phyloP scores from a whole-genome alignment of 208 protist genomes.

The Trypanosoma boissoni region DNA sequence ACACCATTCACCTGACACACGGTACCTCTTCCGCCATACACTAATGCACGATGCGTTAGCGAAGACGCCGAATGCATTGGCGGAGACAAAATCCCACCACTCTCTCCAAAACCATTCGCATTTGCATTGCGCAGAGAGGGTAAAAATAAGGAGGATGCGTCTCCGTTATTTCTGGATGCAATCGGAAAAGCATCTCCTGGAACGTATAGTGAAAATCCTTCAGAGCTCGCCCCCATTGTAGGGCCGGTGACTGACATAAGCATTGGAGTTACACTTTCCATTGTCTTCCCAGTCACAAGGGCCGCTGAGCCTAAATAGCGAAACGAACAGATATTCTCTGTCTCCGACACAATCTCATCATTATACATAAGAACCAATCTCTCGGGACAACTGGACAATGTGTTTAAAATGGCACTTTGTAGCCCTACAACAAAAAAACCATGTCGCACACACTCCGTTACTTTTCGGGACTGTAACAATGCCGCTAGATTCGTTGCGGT shows the following conservation, averaged over 20 bases:
- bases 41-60: slow-evolving; percentile 47
- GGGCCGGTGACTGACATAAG: slow-evolving; percentile 16
- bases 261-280: slow-evolving; percentile 35
- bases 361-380: slow-evolving; percentile 67
- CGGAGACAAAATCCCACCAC: neutral
- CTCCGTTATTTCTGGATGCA: neutral
- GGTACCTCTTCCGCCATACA: slow-evolving; percentile 43
- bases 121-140: neutral
- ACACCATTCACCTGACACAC: slow-evolving; percentile 50
- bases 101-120: too few relatives aligned
- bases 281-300: slow-evolving; percentile 33
- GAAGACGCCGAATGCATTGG: slow-evolving; percentile 6
- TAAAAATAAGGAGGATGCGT: neutral
- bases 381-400: slow-evolving; percentile 51
- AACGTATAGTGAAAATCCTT: too few relatives aligned
- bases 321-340: slow-evolving; percentile 83
- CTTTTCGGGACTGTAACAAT: slow-evolving; percentile 72
- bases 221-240: neutral
- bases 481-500: slow-evolving; percentile 74
- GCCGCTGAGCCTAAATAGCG: slow-evolving; percentile 67
- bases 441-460: slow-evolving; percentile 73
- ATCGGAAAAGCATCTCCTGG: neutral
- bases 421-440: slow-evolving; percentile 78
- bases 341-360: slow-evolving; percentile 58
- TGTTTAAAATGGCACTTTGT: slow-evolving; percentile 56